These are phyloP conservation scores for Thuja plicata DNA, from an alignment of 83 land plant species.

Conservation along the genomic window DNA sequence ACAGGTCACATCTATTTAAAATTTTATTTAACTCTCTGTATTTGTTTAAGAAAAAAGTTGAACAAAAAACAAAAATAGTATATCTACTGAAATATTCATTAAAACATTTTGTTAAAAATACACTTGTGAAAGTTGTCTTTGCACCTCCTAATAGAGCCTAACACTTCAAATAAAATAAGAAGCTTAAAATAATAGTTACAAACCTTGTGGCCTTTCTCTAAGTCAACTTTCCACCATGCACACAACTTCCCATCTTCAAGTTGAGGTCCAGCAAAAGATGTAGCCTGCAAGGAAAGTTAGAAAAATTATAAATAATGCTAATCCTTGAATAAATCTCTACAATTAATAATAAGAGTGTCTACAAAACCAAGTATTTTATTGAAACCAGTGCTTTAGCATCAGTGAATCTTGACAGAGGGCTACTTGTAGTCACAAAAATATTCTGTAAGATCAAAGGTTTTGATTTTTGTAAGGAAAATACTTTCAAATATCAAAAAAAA, in stretches of 20 bases:
- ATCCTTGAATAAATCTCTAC: no score
- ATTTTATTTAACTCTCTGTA: background rate
- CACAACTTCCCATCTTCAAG: constrained; percentile 58
- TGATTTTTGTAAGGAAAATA: background rate
- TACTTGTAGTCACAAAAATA: constrained; percentile 77
- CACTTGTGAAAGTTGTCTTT: background rate
- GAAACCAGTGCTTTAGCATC: constrained; percentile 87
- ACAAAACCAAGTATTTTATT: constrained; percentile 83
- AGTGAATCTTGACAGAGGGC: constrained; percentile 85
- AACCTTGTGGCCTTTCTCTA: constrained; percentile 91
- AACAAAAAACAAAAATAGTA: background rate
- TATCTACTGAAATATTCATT: background rate
- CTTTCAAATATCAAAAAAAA: background rate
- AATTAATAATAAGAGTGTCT: no score
- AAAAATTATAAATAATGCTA: constrained; percentile 3
- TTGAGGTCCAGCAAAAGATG: constrained; percentile 88
- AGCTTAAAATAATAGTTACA: background rate
- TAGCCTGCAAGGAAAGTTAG: constrained; percentile 46
- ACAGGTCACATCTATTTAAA: background rate
- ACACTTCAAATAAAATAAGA: background rate
- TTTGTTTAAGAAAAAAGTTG: background rate
- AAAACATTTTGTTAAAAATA: background rate
- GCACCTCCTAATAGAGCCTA: background rate
- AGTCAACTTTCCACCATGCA: constrained; percentile 96
- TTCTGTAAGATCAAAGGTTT: constrained; percentile 41